These are phyloP conservation scores for Chrysanthemum seticuspe DNA, from an alignment of 129 eudicot species.

Conservation along the genomic window DNA sequence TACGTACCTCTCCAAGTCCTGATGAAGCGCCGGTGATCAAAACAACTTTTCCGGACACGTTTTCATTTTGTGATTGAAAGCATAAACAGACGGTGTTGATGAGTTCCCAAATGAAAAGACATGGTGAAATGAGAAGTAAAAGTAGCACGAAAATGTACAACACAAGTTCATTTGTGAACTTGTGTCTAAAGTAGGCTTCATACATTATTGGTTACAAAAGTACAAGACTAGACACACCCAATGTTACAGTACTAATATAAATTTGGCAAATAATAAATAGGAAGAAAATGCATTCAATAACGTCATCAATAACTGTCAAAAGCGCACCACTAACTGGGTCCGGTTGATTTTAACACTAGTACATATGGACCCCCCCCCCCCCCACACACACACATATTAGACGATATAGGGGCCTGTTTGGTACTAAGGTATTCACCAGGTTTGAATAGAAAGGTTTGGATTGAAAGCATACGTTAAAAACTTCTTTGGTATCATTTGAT, in stretches of 20 bases:
- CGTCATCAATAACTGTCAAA: background rate
- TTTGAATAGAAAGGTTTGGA: too few relatives aligned
- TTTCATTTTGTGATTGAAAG: slow-evolving; percentile 17
- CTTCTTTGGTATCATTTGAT: too few relatives aligned
- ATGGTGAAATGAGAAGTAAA: slow-evolving; percentile 21
- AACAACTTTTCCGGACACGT: slow-evolving; percentile 44
- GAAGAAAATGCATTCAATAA: background rate
- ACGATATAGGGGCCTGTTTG: too few relatives aligned
- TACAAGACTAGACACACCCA: background rate
- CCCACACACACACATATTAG: too few relatives aligned
- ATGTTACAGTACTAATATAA: background rate
- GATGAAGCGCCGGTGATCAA: slow-evolving; percentile 58
- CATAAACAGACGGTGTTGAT: slow-evolving; percentile 12
- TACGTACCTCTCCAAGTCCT: slow-evolving; percentile 53
- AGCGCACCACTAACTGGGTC: too few relatives aligned
- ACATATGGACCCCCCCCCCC: too few relatives aligned
- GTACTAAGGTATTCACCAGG: too few relatives aligned
- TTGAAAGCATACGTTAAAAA: too few relatives aligned
- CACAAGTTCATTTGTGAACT: slow-evolving; percentile 33
- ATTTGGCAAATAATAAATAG: slow-evolving; percentile 5
- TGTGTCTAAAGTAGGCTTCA: slow-evolving; percentile 29
- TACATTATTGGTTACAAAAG: slow-evolving; percentile 20
- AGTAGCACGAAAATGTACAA: slow-evolving; percentile 22
- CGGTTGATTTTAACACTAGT: too few relatives aligned
- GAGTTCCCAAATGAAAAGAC: slow-evolving; percentile 31